Conservation (phyloP, 352 stramenopile genomes). For the Phytophthora cactorum region DNA sequence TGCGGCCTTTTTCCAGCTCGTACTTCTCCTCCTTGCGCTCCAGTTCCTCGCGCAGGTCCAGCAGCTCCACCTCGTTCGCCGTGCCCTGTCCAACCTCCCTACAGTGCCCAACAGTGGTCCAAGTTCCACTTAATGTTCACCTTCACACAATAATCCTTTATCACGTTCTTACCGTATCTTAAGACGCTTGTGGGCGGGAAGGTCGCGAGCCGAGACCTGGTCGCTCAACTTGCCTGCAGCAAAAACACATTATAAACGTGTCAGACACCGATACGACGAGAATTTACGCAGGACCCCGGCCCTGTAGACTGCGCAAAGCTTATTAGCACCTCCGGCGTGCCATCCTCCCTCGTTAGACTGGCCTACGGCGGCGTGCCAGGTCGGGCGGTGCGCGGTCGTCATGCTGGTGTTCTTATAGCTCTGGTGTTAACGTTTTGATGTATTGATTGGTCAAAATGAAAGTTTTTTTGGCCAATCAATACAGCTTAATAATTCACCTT, state of each 20-base stretch:
- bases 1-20: conserved; percentile 75
- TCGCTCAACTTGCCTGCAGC: conserved; percentile 74
- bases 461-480: background rate
- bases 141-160: background rate
- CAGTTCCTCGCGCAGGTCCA: conserved; percentile 78
- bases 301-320: background rate
- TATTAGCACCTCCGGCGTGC: conserved; percentile 68
- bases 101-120: background rate
- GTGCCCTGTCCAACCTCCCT: conserved; percentile 87
- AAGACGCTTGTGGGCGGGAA: conserved; percentile 82
- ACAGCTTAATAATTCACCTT: background rate
- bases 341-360: conserved; percentile 89
- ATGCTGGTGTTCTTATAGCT: conserved; percentile 36
- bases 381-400: conserved; percentile 88
- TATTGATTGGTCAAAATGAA: conserved; percentile 1
- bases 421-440: background rate
- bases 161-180: conserved; percentile 72
- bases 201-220: conserved; percentile 83
- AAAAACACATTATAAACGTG: background rate
- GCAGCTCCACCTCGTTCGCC: conserved; percentile 74
- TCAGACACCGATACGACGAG: background rate
- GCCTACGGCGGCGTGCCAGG: conserved; percentile 85
- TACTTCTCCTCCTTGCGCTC: conserved; percentile 79
- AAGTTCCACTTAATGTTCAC: background rate
- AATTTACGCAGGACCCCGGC: background rate